A percentile compares a stretch with the other conserved stretches of the same genome.
phyloP scores from a whole-genome alignment of 2,329 filamentous ascomycete species.

The Ramichloridium luteum region DNA sequence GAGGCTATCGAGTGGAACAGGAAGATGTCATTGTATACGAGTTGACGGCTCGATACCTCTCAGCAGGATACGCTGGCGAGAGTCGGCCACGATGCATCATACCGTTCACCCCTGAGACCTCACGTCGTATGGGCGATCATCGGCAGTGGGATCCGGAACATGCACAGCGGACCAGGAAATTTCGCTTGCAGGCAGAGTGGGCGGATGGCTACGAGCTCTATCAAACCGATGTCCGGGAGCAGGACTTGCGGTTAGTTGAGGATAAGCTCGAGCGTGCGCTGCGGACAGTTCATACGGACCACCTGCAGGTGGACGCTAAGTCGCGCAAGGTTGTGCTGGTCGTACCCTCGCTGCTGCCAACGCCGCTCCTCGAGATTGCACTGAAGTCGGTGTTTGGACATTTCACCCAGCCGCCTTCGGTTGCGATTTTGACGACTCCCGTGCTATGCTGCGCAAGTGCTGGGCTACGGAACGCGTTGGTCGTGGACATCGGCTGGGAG shows the following conservation, averaged over 20 bases:
- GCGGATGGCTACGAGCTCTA: conserved; percentile 61
- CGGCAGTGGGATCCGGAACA: conserved; percentile 32
- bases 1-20: conserved; percentile 50
- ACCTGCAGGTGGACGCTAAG: conserved; percentile 57
- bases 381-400: conserved; percentile 72
- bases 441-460: conserved; percentile 65
- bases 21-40: conserved; percentile 80
- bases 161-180: conserved; percentile 3
- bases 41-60: conserved; percentile 64
- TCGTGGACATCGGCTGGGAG: conserved; percentile 85
- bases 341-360: conserved; percentile 63
- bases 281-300: conserved; percentile 71
- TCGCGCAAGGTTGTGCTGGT: conserved; percentile 58
- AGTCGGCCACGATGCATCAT: conserved; percentile 58
- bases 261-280: conserved; percentile 79
- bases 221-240: conserved; percentile 56
- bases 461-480: conserved; percentile 71
- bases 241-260: conserved; percentile 67
- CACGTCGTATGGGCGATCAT: conserved; percentile 71
- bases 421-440: conserved; percentile 69
- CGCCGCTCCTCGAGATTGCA: conserved; percentile 62
- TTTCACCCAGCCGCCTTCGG: conserved; percentile 62
- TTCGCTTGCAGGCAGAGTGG: conserved; percentile 47
- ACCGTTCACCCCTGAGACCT: conserved; percentile 61
- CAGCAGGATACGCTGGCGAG: conserved; percentile 79